phyloP scores from a whole-genome alignment of 1,284 basidiomycete genomes.

The Bondarzewia mesenterica region DNA sequence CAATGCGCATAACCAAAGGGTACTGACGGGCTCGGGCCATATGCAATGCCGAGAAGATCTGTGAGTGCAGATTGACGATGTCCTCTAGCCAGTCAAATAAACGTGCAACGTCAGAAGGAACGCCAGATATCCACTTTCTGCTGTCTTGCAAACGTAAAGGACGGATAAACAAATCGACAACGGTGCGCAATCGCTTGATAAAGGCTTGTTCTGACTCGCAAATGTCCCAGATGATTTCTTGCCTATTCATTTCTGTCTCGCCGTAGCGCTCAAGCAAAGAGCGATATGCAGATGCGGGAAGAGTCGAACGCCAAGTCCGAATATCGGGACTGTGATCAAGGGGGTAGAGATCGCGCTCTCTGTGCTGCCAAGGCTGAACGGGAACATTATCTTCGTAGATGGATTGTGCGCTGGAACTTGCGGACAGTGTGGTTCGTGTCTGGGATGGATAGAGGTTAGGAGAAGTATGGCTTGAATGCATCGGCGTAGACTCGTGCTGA shows the following conservation, averaged over 20 bases:
- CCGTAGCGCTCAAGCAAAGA: conserved; percentile 27
- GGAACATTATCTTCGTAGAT: conserved; percentile 3
- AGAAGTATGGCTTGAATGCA: neutral
- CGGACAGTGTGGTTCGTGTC: neutral
- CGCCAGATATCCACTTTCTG: conserved; percentile 68
- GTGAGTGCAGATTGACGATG: conserved; percentile 68
- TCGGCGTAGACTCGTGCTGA: neutral
- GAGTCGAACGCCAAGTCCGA: conserved; percentile 19
- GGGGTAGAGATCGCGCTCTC: conserved; percentile 1
- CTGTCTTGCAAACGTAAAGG: conserved; percentile 68
- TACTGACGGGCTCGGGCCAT: conserved; percentile 32
- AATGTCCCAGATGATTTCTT: conserved; percentile 63
- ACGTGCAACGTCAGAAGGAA: conserved; percentile 59
- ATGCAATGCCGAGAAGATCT: conserved; percentile 44
- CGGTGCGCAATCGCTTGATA: conserved; percentile 53
- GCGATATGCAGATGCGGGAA: conserved; percentile 18
- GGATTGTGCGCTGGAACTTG: neutral
- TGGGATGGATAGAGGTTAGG: neutral
- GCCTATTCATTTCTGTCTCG: conserved; percentile 46
- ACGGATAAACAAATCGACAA: conserved; percentile 62
- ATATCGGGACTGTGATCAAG: conserved; percentile 1
- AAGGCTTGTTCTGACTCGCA: conserved; percentile 63
- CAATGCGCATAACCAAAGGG: conserved; percentile 42
- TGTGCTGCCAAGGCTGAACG: neutral
- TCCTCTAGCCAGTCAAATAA: conserved; percentile 84